A percentile compares a stretch with the other conserved stretches of the same genome.
Conservation (phyloP, 768 basidiomycete genomes). For the Amanita inopinata region DNA sequence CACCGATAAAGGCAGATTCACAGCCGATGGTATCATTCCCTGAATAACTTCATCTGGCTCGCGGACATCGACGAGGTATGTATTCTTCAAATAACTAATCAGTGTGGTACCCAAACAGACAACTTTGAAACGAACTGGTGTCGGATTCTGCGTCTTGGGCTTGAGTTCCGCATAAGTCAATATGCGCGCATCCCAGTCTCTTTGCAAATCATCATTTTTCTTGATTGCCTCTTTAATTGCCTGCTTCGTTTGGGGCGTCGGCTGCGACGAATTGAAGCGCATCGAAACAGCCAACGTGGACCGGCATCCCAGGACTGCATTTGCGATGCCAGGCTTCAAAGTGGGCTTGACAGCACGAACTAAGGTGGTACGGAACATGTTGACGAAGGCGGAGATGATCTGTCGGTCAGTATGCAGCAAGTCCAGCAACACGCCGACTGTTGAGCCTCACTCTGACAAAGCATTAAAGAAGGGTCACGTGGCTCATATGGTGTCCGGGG, state of each 20-base stretch:
- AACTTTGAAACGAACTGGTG: slow-evolving; percentile 33
- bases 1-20: slow-evolving; percentile 81
- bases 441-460: no score
- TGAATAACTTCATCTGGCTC: slow-evolving; percentile 87
- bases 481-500: no score
- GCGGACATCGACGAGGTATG: slow-evolving; percentile 82
- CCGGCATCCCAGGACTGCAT: background rate
- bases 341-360: slow-evolving; percentile 16
- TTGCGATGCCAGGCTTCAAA: slow-evolving; percentile 4
- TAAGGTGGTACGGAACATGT: slow-evolving; percentile 22
- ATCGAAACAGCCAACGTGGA: background rate
- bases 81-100: slow-evolving; percentile 33
- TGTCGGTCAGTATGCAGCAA: no score
- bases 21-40: slow-evolving; percentile 87
- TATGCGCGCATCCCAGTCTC: slow-evolving; percentile 70
- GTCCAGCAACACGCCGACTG: no score
- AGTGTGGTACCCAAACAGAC: slow-evolving; percentile 8
- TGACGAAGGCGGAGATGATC: no score
- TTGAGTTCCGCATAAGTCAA: slow-evolving; percentile 78
- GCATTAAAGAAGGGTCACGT: no score
- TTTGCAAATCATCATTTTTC: slow-evolving; percentile 33
- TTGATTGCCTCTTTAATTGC: slow-evolving; percentile 26
- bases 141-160: slow-evolving; percentile 68
- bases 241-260: slow-evolving; percentile 15
- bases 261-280: slow-evolving; percentile 26